Evolutionary conservation across 2,329 filamentous ascomycete genomes (phyloP), one percentile per base, ranked within the genome.

Genomic region (Neoarthrinium moseri): DNA sequence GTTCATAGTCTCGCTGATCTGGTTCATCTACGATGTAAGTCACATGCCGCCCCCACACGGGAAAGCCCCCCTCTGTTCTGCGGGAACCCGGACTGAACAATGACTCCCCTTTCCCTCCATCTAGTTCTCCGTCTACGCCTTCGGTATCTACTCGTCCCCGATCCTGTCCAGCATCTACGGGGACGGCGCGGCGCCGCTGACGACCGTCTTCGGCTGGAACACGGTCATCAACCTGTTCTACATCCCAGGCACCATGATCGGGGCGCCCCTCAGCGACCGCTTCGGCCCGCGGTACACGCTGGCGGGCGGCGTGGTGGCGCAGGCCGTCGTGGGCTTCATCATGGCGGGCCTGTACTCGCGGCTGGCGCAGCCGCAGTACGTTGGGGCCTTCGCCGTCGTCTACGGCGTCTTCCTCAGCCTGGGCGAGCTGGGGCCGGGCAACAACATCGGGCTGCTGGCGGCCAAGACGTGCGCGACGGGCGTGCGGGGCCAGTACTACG

Each of bases 151-250:
- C 70, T 88, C 87, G 0, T 84, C 85, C 1, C 78, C 83, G 2
- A 92, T 95, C 57, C 70, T 95, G 1, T 64, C 71, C 30, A 83
- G 81, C 48, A 78, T 89, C 22, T 82, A 86, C 33, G 79, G 81
- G 8, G 59, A 73, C 0, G 56, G 63, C 4, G 74, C 81, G 0
- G 74, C 81, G 0, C 78, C 85, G 0, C 71, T 96, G 2, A 92
- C 89, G 60, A 87, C 86, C 51, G 71, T 83, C 10, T 91, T 96
- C 50, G 91, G 90, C 32, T 96, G 90, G 90, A 91, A 89, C 61
- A 90, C 87, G 0, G 78, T 96, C 33, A 83, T 95, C 71, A 95
- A 94, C 64, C 71, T 90, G 51, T 96, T 96, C 66, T 95, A 95
- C 66, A 78, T 95, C 39, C 91, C 90, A 0, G 91, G 91, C 1